Conservation (phyloP, 257 asterid species). For the Forsythia viridissima region DNA sequence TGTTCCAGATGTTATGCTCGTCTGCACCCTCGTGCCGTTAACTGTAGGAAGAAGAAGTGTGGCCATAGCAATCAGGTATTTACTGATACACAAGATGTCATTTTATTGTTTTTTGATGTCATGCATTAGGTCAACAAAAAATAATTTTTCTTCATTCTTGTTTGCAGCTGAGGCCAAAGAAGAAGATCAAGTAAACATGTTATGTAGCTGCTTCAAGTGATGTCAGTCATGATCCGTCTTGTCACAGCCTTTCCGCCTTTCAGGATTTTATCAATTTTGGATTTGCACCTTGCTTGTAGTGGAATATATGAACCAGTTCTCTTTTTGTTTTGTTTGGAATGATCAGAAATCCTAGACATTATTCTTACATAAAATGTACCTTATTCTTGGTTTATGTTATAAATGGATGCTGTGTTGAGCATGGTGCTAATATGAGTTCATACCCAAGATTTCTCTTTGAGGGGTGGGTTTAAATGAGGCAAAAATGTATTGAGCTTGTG, state of each 20-base stretch:
- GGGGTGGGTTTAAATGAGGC: too few relatives aligned
- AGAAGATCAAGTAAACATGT: constrained; percentile 64
- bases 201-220: too few relatives aligned
- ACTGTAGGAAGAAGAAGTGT: constrained; percentile 70
- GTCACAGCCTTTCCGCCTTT: not conserved
- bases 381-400: too few relatives aligned
- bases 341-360: too few relatives aligned
- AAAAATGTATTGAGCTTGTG: too few relatives aligned
- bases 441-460: too few relatives aligned
- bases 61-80: constrained; percentile 67
- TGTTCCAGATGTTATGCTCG: constrained; percentile 61
- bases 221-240: not conserved
- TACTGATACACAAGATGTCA: not conserved
- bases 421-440: too few relatives aligned
- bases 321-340: too few relatives aligned
- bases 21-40: constrained; percentile 68
- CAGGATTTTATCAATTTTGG: not conserved
- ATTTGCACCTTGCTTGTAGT: too few relatives aligned
- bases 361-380: too few relatives aligned
- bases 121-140: not conserved
- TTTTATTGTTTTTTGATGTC: not conserved
- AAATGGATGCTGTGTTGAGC: too few relatives aligned
- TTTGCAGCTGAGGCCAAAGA: constrained; percentile 69
- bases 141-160: not conserved
- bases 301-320: too few relatives aligned